Evolutionary conservation across 495 filamentous ascomycete species (phyloP).

Genomic region (Hypoxylon fragiforme): DNA sequence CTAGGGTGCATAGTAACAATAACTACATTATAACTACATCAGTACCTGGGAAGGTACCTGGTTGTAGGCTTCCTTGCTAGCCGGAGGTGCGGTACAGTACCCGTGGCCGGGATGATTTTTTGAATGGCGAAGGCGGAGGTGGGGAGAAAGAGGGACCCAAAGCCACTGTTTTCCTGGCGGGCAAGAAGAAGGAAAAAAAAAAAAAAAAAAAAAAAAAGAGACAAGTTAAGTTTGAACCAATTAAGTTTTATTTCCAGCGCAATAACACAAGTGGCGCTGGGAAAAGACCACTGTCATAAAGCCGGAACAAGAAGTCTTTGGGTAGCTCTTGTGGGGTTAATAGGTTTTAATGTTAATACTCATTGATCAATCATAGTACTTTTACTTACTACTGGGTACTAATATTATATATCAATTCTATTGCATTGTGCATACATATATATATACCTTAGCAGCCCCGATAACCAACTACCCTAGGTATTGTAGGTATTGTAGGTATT

Average conservation of each 20-base stretch:
- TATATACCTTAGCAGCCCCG: too few species aligned
- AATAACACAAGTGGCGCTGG: constrained; percentile 24
- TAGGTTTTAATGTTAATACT: neutral
- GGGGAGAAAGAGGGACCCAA: constrained; percentile 29
- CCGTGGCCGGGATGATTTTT: constrained; percentile 34
- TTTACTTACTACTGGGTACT: too few species aligned
- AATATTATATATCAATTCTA: too few species aligned
- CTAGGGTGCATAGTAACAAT: too few species aligned
- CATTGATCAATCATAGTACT: too few species aligned
- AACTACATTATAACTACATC: too few species aligned
- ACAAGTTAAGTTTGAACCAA: constrained; percentile 7
- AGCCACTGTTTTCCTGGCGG: neutral
- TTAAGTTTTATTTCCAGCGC: constrained; percentile 10
- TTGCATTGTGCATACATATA: too few species aligned
- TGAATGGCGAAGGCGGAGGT: constrained; percentile 35
- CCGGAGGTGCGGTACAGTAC: constrained; percentile 36
- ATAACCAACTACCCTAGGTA: too few species aligned
- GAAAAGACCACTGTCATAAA: constrained; percentile 15
- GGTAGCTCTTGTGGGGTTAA: constrained; percentile 26
- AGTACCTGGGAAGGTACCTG: too few species aligned
- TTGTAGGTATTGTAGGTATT: too few species aligned
- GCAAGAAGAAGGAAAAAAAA: neutral
- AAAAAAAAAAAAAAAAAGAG: neutral
- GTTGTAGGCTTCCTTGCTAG: constrained; percentile 11
- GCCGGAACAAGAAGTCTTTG: too few species aligned